Conservation (phyloP, 108 stramenopile species). For the Cyclotella baltica region DNA sequence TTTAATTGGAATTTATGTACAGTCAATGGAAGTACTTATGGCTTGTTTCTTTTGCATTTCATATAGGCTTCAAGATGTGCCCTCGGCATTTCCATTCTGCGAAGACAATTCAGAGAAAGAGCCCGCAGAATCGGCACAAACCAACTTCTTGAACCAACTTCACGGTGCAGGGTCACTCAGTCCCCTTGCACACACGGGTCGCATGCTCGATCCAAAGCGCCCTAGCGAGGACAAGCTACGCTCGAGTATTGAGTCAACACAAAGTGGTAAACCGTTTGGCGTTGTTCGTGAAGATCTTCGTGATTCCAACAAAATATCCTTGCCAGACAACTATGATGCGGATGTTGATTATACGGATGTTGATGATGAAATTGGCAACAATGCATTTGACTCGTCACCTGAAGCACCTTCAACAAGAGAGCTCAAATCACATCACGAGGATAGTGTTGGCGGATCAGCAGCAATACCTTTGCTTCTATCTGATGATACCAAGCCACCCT, state of each 20-base stretch:
- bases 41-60: too few relatives aligned
- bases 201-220: constrained; percentile 27
- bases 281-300: constrained; percentile 39
- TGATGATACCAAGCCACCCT: constrained; percentile 3
- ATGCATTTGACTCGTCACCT: neutral
- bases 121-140: constrained; percentile 20
- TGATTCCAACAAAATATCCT: constrained; percentile 23
- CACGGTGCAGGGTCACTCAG: constrained; percentile 30
- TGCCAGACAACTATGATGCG: constrained; percentile 28
- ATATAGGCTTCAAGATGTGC: too few relatives aligned
- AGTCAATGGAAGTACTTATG: too few relatives aligned
- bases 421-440: constrained; percentile 24
- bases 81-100: constrained; percentile 27
- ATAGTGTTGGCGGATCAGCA: constrained; percentile 48
- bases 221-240: constrained; percentile 24
- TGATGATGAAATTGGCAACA: neutral
- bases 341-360: constrained; percentile 14
- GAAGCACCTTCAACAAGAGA: neutral
- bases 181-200: constrained; percentile 28
- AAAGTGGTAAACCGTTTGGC: constrained; percentile 21
- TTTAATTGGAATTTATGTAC: too few relatives aligned
- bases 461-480: constrained; percentile 44
- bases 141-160: constrained; percentile 44
- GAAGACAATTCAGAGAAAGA: constrained; percentile 33
- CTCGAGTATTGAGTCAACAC: constrained; percentile 30